A percentile compares a stretch with the other conserved stretches of the same genome.
These are phyloP conservation scores for Epichloe gansuensis DNA, from an alignment of 2,329 filamentous ascomycete species.

Conservation along the genomic window DNA sequence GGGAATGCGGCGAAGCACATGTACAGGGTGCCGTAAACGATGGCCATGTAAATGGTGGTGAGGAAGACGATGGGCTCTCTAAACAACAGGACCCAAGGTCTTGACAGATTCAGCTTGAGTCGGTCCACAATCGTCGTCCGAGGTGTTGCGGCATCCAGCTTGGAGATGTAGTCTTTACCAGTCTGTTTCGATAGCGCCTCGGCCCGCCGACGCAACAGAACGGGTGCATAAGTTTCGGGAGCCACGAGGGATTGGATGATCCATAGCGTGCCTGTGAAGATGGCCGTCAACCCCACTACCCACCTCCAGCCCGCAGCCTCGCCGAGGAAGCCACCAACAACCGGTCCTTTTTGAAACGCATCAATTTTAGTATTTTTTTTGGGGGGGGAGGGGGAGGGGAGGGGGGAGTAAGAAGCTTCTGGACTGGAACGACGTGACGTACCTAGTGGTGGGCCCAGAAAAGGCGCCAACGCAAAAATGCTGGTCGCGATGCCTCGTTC, in stretches of 20 bases:
- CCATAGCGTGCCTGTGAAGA: slow-evolving; percentile 48
- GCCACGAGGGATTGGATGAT: slow-evolving; percentile 35
- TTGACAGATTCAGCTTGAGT: slow-evolving; percentile 42
- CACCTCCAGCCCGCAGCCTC: slow-evolving; percentile 50
- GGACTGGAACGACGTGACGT: slow-evolving; percentile 7
- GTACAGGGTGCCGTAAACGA: slow-evolving; percentile 41
- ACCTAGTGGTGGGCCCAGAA: slow-evolving; percentile 46
- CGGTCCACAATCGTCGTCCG: slow-evolving; percentile 30
- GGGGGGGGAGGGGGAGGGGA: too few relatives aligned
- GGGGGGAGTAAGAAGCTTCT: background rate
- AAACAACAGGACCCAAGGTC: slow-evolving; percentile 54
- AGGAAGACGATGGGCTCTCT: slow-evolving; percentile 53
- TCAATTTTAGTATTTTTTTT: background rate
- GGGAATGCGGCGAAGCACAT: slow-evolving; percentile 42
- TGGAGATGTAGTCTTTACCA: slow-evolving; percentile 42
- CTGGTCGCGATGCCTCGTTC: slow-evolving; percentile 45
- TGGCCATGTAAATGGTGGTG: slow-evolving; percentile 50
- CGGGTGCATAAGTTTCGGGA: slow-evolving; percentile 49
- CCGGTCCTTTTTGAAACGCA: slow-evolving; percentile 32
- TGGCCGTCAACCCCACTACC: slow-evolving; percentile 49
- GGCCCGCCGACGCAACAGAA: slow-evolving; percentile 41
- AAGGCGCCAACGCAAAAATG: slow-evolving; percentile 49
- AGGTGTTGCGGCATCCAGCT: slow-evolving; percentile 30
- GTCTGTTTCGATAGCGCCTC: slow-evolving; percentile 35
- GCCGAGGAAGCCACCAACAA: slow-evolving; percentile 49